Evolutionary conservation across 805 yeast species (phyloP).

Genomic region (Nakazawaea pomicola): DNA sequence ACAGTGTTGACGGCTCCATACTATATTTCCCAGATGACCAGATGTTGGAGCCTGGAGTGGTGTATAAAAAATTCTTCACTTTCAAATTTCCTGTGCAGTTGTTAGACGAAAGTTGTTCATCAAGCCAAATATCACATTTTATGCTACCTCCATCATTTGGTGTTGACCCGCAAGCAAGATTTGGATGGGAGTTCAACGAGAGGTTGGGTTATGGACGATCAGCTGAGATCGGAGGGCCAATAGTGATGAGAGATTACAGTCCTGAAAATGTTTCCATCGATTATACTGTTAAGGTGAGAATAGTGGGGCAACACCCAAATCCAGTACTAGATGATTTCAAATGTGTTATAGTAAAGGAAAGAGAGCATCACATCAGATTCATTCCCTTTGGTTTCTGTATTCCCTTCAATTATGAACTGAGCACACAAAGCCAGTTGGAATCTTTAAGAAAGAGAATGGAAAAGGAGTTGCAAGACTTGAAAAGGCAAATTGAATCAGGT

Average conservation of each 20-base stretch:
- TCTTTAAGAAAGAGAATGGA: constrained; percentile 2
- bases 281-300: constrained; percentile 49
- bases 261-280: constrained; percentile 32
- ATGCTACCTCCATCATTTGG: constrained; percentile 38
- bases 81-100: constrained; percentile 50
- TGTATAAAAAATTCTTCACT: constrained; percentile 51
- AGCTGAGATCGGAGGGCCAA: constrained; percentile 46
- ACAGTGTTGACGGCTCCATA: constrained; percentile 17
- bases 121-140: constrained; percentile 23
- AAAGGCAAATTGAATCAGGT: too few species aligned
- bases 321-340: constrained; percentile 23
- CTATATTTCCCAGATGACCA: constrained; percentile 38
- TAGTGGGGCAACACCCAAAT: constrained; percentile 33
- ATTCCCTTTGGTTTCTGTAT: constrained; percentile 22
- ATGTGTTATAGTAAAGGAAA: constrained; percentile 17
- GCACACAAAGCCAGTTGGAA: constrained; percentile 11
- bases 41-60: constrained; percentile 38
- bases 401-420: constrained; percentile 9
- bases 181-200: constrained; percentile 26
- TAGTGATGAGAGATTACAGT: constrained; percentile 42
- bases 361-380: constrained; percentile 20
- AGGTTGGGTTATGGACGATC: constrained; percentile 52
- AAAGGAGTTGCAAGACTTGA: not conserved
- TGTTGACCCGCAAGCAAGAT: constrained; percentile 20
- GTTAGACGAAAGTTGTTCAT: constrained; percentile 44